Base-by-base conservation (phyloP, 2,329 filamentous ascomycete species). In the Cryphonectria carpinicola region DNA sequence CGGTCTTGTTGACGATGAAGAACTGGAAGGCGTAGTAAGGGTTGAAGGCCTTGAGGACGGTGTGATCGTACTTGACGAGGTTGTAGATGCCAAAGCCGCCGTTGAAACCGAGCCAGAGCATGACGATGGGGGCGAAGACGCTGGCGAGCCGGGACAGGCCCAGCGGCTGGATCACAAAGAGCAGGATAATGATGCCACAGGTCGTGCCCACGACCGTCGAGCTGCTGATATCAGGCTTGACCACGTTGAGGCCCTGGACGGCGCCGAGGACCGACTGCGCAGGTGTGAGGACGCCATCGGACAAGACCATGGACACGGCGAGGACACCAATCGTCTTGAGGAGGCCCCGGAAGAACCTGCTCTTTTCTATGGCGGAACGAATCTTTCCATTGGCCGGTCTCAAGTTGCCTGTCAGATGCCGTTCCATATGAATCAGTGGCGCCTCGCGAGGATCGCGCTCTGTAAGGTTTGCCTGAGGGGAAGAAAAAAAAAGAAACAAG, bases 261-360 rank as follows among this genome's bases (percentile, higher is more conserved):
- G 90, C 90, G 37, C 90, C 90, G 5, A 92, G 83, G 1, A 92
- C 87, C 14, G 89, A 91, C 76, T 92, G 90, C 1, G 90, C 90
- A 0, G 89, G 90, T 1, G 89, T 92, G 32, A 92, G 80, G 25
- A 92, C 84, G 66, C 89, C 89, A 76, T 92, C 83, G 6, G 83
- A 81, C 79, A 92, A 88, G 69, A 92, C 88, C 84, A 92, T 87
- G 22, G 86, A 86, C 7, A 92, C 89, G 14, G 88, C 89, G 8
- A 92, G 81, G 4, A 92, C 88, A 0, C 88, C 89, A 61, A 92
- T 83, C 0, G 84, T 81, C 75, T 91, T 90, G 37, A 92, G 80
- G 1, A 88, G 74, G 13, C 82, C 81, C 39, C 86, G 85, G 37
- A 86, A 83, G 68, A 86, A 78, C 8, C 70, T 80, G 71, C 86